A percentile compares a stretch with the other conserved stretches of the same genome.
phyloP scores from a whole-genome alignment of 345 rosid genomes.

The Carallia pectinifolia region DNA sequence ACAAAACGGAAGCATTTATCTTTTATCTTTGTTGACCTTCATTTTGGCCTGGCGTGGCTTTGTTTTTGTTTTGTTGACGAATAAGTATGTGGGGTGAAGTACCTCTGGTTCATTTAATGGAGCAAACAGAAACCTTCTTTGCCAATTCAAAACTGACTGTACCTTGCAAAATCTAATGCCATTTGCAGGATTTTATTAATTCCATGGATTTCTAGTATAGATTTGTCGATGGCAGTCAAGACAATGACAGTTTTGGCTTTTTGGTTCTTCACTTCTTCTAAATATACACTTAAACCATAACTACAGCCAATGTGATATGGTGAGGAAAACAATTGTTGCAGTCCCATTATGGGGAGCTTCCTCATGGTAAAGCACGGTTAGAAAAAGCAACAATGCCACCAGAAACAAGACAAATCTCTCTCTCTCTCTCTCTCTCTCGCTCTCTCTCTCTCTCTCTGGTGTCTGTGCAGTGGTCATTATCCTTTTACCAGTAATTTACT shows the following conservation, averaged over 20 bases:
- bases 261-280: background rate
- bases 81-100: too few species aligned
- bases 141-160: background rate
- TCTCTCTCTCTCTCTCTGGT: constrained; percentile 5
- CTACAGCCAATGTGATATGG: background rate
- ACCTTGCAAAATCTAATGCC: too few species aligned
- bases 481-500: constrained; percentile 23
- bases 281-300: background rate
- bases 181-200: too few species aligned
- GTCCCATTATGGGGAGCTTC: constrained; percentile 4
- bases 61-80: too few species aligned
- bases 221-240: constrained; percentile 23
- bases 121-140: constrained; percentile 11
- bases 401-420: constrained; percentile 16
- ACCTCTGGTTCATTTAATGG: background rate
- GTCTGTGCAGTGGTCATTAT: constrained; percentile 27
- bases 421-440: constrained; percentile 7
- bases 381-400: background rate
- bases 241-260: constrained; percentile 17
- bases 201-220: background rate
- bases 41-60: too few species aligned
- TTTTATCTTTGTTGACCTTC: too few species aligned
- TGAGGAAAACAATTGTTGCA: constrained; percentile 14
- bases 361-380: background rate
- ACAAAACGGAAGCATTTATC: too few species aligned